Evolutionary conservation across 2,329 filamentous ascomycete genomes (phyloP).

Genomic region (Calycina marina): DNA sequence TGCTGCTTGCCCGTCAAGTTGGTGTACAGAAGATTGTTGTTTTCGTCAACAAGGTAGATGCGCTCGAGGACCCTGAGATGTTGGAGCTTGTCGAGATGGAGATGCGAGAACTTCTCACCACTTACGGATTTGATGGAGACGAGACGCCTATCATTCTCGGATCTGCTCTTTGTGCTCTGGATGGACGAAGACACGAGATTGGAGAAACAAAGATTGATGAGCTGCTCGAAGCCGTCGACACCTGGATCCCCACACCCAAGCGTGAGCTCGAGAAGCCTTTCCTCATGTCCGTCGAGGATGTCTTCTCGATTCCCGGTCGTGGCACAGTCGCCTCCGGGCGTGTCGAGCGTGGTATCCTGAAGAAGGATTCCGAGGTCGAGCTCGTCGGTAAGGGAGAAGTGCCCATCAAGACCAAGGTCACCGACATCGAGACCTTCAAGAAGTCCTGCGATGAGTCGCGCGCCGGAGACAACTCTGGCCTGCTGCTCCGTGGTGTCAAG

Average conservation of each 20-base stretch:
- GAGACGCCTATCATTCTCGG: constrained; percentile 96
- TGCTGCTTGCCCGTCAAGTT: constrained; percentile 94
- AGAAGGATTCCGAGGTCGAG: constrained; percentile 90
- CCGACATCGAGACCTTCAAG: constrained; percentile 99
- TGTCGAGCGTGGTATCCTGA: constrained; percentile 89
- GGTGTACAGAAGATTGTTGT: constrained; percentile 97
- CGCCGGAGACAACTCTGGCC: constrained; percentile 95
- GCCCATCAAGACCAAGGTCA: constrained; percentile 96
- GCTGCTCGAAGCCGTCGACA: constrained; percentile 77
- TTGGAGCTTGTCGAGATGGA: constrained; percentile 99
- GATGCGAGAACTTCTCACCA: constrained; percentile 90
- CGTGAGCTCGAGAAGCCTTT: constrained; percentile 97
- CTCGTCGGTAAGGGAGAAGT: constrained; percentile 73
- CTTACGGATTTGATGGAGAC: constrained; percentile 95
- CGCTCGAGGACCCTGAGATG: constrained; percentile 96
- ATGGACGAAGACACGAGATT: constrained; percentile 76
- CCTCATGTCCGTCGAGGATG: constrained; percentile 94
- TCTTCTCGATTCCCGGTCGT: constrained; percentile 82
- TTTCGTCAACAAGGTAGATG: constrained; percentile 99
- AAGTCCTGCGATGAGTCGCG: constrained; percentile 96
- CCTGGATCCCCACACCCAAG: constrained; percentile 90
- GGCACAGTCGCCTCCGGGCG: constrained; percentile 94
- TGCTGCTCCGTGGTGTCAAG: constrained; percentile 88
- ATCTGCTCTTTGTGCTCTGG: constrained; percentile 87
- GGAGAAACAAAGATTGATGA: constrained; percentile 80